phyloP scores from a whole-genome alignment of 768 basidiomycete genomes.

The Sporobolomyces pararoseus region DNA sequence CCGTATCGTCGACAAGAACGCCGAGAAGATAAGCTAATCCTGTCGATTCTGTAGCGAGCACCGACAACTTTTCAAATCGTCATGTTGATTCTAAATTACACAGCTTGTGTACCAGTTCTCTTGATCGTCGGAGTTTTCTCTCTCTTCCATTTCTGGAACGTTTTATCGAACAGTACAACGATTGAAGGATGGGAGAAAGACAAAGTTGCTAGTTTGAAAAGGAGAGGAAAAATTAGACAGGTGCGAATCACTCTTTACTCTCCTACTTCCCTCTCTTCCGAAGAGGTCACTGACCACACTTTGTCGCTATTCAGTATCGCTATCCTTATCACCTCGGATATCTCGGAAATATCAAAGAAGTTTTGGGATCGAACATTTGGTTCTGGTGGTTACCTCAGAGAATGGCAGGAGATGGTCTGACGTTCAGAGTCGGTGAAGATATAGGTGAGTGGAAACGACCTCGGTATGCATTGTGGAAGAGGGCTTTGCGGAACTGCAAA shows the following conservation, averaged over 20 bases:
- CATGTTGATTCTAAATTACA: slow-evolving; percentile 83
- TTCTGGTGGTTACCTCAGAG: slow-evolving; percentile 81
- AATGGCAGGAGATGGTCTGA: slow-evolving; percentile 66
- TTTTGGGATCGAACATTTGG: slow-evolving; percentile 70
- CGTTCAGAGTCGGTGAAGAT: slow-evolving; percentile 64
- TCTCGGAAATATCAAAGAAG: slow-evolving; percentile 66
- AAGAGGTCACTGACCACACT: not conserved
- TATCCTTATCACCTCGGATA: slow-evolving; percentile 89
- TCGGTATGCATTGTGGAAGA: not conserved
- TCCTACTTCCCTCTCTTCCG: not conserved
- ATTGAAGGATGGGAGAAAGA: slow-evolving; percentile 99
- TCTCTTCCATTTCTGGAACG: slow-evolving; percentile 76
- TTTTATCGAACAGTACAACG: slow-evolving; percentile 80
- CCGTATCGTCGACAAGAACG: not conserved
- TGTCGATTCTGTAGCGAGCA: slow-evolving; percentile 57
- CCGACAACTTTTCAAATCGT: slow-evolving; percentile 67
- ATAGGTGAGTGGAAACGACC: slow-evolving; percentile 39
- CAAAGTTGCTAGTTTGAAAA: slow-evolving; percentile 77
- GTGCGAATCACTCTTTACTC: slow-evolving; percentile 51
- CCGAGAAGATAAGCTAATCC: not conserved
- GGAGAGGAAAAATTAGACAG: slow-evolving; percentile 78
- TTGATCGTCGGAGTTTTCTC: slow-evolving; percentile 86
- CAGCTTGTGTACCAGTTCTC: slow-evolving; percentile 76
- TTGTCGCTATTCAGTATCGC: slow-evolving; percentile 59
- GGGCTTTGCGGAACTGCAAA: not conserved